Evolutionary conservation across 2,329 filamentous ascomycete species (phyloP).

Genomic region (Madurella mycetomatis): DNA sequence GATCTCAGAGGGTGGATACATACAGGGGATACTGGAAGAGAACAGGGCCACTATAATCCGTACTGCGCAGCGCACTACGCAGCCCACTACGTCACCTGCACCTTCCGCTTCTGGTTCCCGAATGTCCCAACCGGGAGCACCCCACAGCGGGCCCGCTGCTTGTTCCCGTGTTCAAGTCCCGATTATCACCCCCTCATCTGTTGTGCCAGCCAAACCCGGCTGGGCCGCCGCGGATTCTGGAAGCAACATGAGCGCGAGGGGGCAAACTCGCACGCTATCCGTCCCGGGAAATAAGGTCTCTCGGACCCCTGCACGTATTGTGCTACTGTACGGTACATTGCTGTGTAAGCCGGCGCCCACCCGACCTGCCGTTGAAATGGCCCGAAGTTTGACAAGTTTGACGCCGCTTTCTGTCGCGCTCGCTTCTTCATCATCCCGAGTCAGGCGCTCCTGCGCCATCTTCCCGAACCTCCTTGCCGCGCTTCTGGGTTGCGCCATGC

Average conservation of each 20-base stretch:
- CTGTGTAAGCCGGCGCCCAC: not conserved
- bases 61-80: too few relatives aligned
- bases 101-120: conserved; percentile 8
- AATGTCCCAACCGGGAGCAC: conserved; percentile 10
- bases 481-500: conserved; percentile 6
- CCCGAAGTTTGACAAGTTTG: not conserved
- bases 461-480: conserved; percentile 25
- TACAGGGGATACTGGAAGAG: too few relatives aligned
- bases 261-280: not conserved
- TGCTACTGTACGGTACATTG: too few relatives aligned
- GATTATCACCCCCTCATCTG: conserved; percentile 19
- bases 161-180: conserved; percentile 27
- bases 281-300: not conserved
- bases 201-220: conserved; percentile 4
- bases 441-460: conserved; percentile 8
- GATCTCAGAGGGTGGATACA: not conserved
- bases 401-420: not conserved
- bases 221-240: not conserved
- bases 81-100: not conserved
- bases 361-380: not conserved
- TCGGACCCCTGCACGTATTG: not conserved
- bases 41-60: too few relatives aligned
- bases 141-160: conserved; percentile 18
- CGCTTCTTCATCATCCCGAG: conserved; percentile 14
- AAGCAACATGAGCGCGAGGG: conserved; percentile 1